These are phyloP conservation scores for Miscanthus sacchariflorus DNA, from an alignment of 202 grass and related monocot species.

Conservation along the genomic window DNA sequence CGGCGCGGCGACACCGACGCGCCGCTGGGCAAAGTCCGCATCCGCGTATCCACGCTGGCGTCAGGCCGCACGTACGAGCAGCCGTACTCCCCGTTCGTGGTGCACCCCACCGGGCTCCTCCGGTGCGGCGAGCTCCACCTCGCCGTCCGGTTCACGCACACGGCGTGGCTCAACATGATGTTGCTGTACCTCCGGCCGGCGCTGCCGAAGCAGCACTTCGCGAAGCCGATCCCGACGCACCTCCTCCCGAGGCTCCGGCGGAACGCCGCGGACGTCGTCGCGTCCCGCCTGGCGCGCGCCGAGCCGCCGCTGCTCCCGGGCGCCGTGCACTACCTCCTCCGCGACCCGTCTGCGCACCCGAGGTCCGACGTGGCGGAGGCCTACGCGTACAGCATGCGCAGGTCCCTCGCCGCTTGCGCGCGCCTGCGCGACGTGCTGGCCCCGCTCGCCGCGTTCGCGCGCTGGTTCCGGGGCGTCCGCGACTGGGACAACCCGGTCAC, in stretches of 20 bases:
- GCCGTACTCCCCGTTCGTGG: conserved; percentile 21
- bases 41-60: conserved; percentile 47
- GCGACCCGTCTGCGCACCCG: neutral
- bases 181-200: conserved; percentile 19
- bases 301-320: conserved; percentile 43
- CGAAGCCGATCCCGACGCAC: conserved; percentile 3
- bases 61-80: conserved; percentile 26
- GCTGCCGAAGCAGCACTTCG: conserved; percentile 44
- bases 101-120: conserved; percentile 1
- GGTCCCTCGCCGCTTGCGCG: neutral
- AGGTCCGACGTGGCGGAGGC: neutral
- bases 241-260: neutral
- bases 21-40: conserved; percentile 42
- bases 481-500: conserved; percentile 32
- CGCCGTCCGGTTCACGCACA: conserved; percentile 48
- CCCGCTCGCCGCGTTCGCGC: neutral
- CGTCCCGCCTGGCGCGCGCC: conserved; percentile 21
- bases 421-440: conserved; percentile 30
- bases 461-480: conserved; percentile 30
- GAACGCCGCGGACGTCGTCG: neutral
- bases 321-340: conserved; percentile 41
- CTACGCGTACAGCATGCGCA: conserved; percentile 21
- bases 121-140: conserved; percentile 49
- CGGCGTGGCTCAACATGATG: conserved; percentile 24
- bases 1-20: neutral